phyloP scores from a whole-genome alignment of 352 stramenopile genomes.

The Phytophthora vignae region DNA sequence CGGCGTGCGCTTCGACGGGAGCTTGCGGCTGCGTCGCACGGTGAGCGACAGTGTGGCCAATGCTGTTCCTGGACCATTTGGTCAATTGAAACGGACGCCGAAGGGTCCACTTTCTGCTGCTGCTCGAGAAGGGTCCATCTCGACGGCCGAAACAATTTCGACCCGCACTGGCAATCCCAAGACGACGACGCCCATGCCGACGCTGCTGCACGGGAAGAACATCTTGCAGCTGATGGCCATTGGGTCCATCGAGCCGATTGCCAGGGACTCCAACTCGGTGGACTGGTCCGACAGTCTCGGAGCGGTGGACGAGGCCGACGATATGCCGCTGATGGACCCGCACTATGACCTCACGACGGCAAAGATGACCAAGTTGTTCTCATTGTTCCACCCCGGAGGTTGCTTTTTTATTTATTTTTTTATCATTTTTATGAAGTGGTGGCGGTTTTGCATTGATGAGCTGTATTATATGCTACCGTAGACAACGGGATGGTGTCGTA shows the following conservation, averaged over 20 bases:
- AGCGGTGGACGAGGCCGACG: conserved; percentile 40
- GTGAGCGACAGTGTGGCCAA: conserved; percentile 24
- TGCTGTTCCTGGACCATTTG: conserved; percentile 4
- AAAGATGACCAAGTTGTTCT: conserved; percentile 74
- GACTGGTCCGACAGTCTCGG: conserved; percentile 70
- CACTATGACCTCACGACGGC: conserved; percentile 86
- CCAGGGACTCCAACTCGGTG: conserved; percentile 54
- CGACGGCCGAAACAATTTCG: conserved; percentile 4
- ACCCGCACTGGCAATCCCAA: conserved; percentile 1
- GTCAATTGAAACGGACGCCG: neutral
- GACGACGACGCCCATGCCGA: conserved; percentile 30
- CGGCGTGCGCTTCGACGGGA: conserved; percentile 35
- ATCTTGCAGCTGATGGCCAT: conserved; percentile 66
- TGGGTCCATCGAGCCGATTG: conserved; percentile 40
- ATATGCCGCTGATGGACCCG: conserved; percentile 81
- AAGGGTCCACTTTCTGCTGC: neutral
- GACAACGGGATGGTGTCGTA: conserved; percentile 78
- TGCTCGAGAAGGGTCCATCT: neutral
- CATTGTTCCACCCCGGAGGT: conserved; percentile 69
- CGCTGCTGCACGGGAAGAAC: conserved; percentile 67
- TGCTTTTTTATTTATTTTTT: conserved; percentile 22
- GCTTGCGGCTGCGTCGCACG: conserved; percentile 14
- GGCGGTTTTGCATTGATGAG: conserved; percentile 1
- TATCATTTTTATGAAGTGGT: neutral
- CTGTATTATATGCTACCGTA: conserved; percentile 15